Evolutionary conservation across 805 yeast genomes (phyloP).

Genomic region (Hanseniaspora vineae): DNA sequence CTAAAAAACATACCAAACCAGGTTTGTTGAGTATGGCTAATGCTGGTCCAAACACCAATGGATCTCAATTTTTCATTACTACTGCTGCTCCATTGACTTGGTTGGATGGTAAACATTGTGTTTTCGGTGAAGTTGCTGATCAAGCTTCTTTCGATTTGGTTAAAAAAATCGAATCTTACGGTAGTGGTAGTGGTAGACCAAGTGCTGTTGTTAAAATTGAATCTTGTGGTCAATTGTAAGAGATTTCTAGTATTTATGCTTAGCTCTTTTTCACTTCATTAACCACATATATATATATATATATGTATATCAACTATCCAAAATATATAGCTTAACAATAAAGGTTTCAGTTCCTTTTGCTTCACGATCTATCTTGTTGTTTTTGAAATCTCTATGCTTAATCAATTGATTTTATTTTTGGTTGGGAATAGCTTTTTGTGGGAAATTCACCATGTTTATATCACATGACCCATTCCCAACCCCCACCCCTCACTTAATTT

Average conservation of each 20-base stretch:
- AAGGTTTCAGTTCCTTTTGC: too few species aligned
- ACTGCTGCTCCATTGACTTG: constrained; percentile 72
- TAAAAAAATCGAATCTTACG: constrained; percentile 69
- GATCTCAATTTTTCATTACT: constrained; percentile 94
- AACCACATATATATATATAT: too few species aligned
- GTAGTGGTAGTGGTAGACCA: constrained; percentile 66
- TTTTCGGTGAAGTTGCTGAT: constrained; percentile 67
- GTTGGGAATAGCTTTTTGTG: too few species aligned
- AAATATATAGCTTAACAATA: not conserved
- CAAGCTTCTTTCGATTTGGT: constrained; percentile 60
- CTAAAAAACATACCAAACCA: constrained; percentile 63
- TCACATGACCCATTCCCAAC: too few species aligned
- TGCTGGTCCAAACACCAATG: constrained; percentile 97
- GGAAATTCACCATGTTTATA: too few species aligned
- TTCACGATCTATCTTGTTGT: too few species aligned
- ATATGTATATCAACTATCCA: not conserved
- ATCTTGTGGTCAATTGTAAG: constrained; percentile 32
- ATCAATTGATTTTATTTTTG: too few species aligned
- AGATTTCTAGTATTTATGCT: not conserved
- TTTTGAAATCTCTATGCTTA: too few species aligned
- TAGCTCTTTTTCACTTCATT: too few species aligned
- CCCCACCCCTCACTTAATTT: too few species aligned
- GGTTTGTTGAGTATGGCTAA: constrained; percentile 92
- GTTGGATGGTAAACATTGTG: constrained; percentile 72
- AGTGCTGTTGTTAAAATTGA: constrained; percentile 53